Percentiles rank a stretch among this genome's conserved stretches.
These are phyloP conservation scores for Mortierella sp. DNA, from an alignment of 371 early-diverging fungal genomes.

Conservation along the genomic window DNA sequence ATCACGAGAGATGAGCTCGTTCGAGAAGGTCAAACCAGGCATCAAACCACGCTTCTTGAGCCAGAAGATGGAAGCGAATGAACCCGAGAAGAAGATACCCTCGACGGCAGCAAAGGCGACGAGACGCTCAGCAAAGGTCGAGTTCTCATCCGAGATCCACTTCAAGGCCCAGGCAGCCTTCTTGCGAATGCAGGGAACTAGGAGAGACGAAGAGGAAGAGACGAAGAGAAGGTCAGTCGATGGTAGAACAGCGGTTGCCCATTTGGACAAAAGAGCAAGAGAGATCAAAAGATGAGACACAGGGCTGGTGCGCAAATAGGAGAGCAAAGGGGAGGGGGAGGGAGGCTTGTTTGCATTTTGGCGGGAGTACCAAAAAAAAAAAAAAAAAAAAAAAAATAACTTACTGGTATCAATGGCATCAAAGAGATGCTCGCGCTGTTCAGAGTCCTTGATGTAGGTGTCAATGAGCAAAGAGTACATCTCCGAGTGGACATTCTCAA, in stretches of 20 bases:
- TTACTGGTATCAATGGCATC: constrained; percentile 96
- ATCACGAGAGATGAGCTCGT: constrained; percentile 99
- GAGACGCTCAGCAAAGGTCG: constrained; percentile 95
- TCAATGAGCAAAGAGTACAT: constrained; percentile 99
- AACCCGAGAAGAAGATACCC: constrained; percentile 99
- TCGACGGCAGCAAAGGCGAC: constrained; percentile 99
- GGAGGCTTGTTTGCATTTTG: neutral
- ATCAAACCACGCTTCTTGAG: constrained; percentile 99
- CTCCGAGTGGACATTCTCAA: constrained; percentile 99
- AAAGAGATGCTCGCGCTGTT: constrained; percentile 92
- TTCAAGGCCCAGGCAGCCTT: constrained; percentile 99
- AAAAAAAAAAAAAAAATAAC: constrained; percentile 23
- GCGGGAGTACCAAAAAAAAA: neutral
- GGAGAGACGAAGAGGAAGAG: neutral
- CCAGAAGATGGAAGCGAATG: constrained; percentile 99
- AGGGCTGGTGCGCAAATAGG: constrained; percentile 2
- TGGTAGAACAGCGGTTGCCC: neutral
- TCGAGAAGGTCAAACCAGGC: constrained; percentile 99
- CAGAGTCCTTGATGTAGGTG: constrained; percentile 95
- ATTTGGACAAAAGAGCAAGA: neutral
- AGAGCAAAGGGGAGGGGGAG: neutral
- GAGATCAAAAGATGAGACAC: neutral
- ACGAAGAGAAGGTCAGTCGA: neutral
- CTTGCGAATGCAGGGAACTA: constrained; percentile 95
- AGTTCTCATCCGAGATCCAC: constrained; percentile 91